A percentile compares a stretch with the other conserved stretches of the same genome.
These are phyloP conservation scores for Botryotinia globosa DNA, from an alignment of 2,329 filamentous ascomycete species.

Conservation along the genomic window DNA sequence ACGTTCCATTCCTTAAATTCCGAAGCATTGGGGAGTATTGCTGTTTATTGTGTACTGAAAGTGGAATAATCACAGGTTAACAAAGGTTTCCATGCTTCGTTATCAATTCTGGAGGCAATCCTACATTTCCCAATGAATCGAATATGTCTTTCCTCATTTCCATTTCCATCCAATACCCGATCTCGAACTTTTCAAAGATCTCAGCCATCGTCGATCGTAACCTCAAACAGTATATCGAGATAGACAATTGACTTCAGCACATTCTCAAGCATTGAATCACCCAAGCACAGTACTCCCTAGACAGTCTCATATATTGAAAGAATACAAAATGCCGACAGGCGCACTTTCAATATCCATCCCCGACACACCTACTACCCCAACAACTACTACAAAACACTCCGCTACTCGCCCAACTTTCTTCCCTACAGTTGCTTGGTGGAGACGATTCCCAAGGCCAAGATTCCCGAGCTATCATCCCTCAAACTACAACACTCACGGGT, in stretches of 20 bases:
- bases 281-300: neutral
- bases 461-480: slow-evolving; percentile 9
- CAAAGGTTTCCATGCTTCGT: neutral
- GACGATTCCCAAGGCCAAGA: neutral
- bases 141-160: slow-evolving; percentile 10
- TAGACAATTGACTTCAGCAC: neutral
- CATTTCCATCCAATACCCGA: neutral
- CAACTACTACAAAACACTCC: slow-evolving; percentile 14
- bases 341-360: slow-evolving; percentile 14
- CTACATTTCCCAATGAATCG: neutral
- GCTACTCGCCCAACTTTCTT: slow-evolving; percentile 17
- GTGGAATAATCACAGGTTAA: neutral
- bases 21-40: neutral
- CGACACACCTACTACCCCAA: neutral
- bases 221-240: neutral
- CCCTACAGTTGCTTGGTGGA: slow-evolving; percentile 19
- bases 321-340: slow-evolving; percentile 15
- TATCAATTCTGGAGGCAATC: neutral
- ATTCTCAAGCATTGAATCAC: neutral
- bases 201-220: neutral
- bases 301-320: neutral
- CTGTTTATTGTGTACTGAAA: slow-evolving; percentile 3
- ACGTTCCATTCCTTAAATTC: neutral
- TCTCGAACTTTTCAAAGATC: neutral
- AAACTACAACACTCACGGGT: neutral